A percentile compares a stretch with the other conserved stretches of the same genome.
Conservation (phyloP, 768 basidiomycete genomes). For the Suillus bovinus region DNA sequence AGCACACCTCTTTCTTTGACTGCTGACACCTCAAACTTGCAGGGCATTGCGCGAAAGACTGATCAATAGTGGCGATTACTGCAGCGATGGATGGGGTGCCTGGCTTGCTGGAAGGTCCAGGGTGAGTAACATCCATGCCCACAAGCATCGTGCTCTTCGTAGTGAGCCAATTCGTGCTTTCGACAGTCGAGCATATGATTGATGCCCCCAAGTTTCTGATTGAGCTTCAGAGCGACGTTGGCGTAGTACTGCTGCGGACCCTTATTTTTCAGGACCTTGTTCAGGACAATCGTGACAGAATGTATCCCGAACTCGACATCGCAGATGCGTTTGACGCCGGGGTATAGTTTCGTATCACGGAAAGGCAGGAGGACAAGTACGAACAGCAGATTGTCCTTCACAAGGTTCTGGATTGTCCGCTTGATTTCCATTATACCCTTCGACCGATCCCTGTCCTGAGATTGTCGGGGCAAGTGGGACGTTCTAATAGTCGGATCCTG, state of each 20-base stretch:
- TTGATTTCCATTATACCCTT: not conserved
- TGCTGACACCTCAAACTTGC: conserved; percentile 70
- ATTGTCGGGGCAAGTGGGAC: not conserved
- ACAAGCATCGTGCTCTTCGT: conserved; percentile 78
- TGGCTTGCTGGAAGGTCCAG: conserved; percentile 60
- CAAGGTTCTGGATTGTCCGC: conserved; percentile 25
- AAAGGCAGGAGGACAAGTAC: conserved; percentile 68
- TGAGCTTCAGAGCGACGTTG: conserved; percentile 79
- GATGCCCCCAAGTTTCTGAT: conserved; percentile 79
- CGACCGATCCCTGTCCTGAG: not conserved
- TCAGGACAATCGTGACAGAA: conserved; percentile 50
- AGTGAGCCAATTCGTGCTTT: conserved; percentile 62
- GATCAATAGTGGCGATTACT: conserved; percentile 76
- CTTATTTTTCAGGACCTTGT: conserved; percentile 46
- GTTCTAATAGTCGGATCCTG: not conserved
- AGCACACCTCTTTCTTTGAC: conserved; percentile 26
- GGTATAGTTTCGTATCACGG: conserved; percentile 66
- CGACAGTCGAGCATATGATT: conserved; percentile 71
- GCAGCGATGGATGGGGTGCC: conserved; percentile 85
- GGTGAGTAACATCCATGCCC: conserved; percentile 84
- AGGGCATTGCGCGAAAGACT: conserved; percentile 72
- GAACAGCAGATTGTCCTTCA: conserved; percentile 54
- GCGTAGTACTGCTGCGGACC: conserved; percentile 58
- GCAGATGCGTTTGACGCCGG: conserved; percentile 76
- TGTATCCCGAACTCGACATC: conserved; percentile 72